phyloP scores from a whole-genome alignment of 495 filamentous ascomycete genomes.

The Trichoderma orchidacearum region DNA sequence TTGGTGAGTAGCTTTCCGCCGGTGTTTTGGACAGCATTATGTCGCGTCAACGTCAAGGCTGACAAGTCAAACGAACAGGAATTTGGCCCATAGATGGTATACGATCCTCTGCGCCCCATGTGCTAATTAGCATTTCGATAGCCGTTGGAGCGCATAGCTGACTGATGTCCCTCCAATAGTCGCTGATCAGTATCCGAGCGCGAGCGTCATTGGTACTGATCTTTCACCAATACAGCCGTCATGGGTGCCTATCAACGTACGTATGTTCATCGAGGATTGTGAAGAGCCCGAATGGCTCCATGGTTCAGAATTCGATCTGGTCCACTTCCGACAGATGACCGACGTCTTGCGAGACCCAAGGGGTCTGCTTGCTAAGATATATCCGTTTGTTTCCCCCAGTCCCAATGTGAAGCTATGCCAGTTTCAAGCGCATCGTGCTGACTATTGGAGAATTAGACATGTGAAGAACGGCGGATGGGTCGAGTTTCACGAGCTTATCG shows the following conservation, averaged over 20 bases:
- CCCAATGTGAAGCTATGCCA: not conserved
- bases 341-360: slow-evolving; percentile 32
- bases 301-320: slow-evolving; percentile 17
- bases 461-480: slow-evolving; percentile 25
- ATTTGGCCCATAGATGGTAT: slow-evolving; percentile 35
- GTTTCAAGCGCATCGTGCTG: not conserved
- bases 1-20: slow-evolving; percentile 18
- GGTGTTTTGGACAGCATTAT: not conserved
- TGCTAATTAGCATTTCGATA: not conserved
- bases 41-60: not conserved
- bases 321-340: slow-evolving; percentile 26
- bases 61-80: slow-evolving; percentile 16
- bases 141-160: not conserved
- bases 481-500: slow-evolving; percentile 29
- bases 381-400: slow-evolving; percentile 14
- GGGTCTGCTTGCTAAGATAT: slow-evolving; percentile 20
- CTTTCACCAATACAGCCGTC: slow-evolving; percentile 23
- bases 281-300: slow-evolving; percentile 26
- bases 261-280: slow-evolving; percentile 31
- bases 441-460: slow-evolving; percentile 10
- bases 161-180: slow-evolving; percentile 7
- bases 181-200: slow-evolving; percentile 25
- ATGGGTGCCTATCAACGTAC: slow-evolving; percentile 25
- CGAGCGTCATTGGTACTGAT: slow-evolving; percentile 21
- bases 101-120: not conserved